Evolutionary conservation across 768 basidiomycete species (phyloP).

Genomic region (Calocybe cyanea): DNA sequence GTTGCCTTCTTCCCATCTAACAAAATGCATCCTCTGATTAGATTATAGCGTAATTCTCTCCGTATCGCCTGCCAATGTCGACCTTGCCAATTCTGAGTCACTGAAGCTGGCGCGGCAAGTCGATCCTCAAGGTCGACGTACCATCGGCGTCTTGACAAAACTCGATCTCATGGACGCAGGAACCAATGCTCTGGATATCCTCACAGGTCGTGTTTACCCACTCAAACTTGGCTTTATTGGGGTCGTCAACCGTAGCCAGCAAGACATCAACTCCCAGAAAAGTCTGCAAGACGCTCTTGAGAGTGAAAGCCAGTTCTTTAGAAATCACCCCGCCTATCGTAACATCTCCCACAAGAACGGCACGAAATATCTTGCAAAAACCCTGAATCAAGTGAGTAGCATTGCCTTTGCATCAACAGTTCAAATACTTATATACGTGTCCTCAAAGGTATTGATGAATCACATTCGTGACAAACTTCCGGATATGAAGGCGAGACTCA

Average conservation of each 20-base stretch:
- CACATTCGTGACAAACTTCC: conserved; percentile 98
- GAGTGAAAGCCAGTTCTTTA: conserved; percentile 89
- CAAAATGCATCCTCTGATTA: not conserved
- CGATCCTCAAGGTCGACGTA: conserved; percentile 93
- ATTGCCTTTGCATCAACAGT: not conserved
- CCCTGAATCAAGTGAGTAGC: conserved; percentile 83
- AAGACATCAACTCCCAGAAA: conserved; percentile 90
- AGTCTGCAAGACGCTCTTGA: conserved; percentile 81
- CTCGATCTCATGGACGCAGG: conserved; percentile 99
- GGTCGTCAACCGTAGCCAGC: conserved; percentile 95
- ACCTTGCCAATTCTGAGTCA: conserved; percentile 97
- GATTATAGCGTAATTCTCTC: conserved; percentile 83
- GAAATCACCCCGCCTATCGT: conserved; percentile 83
- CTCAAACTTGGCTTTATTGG: conserved; percentile 98
- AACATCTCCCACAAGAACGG: conserved; percentile 98
- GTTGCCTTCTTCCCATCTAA: conserved; percentile 35
- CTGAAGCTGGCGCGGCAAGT: conserved; percentile 94
- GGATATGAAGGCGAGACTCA: conserved; percentile 98
- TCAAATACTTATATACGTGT: not conserved
- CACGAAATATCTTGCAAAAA: conserved; percentile 92
- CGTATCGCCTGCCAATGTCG: conserved; percentile 96
- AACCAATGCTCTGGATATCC: conserved; percentile 93
- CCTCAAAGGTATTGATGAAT: conserved; percentile 77
- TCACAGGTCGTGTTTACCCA: conserved; percentile 96
- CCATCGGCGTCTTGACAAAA: conserved; percentile 95